phyloP scores from a whole-genome alignment of 1,284 basidiomycete genomes.

The Ustilago loliicola region DNA sequence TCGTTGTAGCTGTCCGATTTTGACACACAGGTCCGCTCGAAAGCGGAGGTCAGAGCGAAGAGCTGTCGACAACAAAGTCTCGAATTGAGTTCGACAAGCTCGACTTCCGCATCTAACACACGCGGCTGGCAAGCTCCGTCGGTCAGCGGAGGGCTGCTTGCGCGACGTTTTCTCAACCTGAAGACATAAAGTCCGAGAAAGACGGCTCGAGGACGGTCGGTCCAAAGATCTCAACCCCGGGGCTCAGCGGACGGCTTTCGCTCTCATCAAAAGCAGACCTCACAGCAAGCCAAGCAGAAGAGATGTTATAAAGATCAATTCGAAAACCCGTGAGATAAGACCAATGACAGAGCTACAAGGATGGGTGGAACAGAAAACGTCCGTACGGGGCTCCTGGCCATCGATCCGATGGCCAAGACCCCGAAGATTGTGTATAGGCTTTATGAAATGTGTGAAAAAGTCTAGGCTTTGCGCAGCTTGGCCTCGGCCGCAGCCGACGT shows the following conservation, averaged over 20 bases:
- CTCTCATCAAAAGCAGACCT: neutral
- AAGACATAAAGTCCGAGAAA: no score
- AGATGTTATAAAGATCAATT: neutral
- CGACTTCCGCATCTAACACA: no score
- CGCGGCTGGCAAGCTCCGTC: no score
- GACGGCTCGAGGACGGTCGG: no score
- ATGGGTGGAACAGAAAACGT: conserved; percentile 9
- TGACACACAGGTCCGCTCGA: no score
- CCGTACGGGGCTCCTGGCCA: conserved; percentile 3
- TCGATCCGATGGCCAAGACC: neutral
- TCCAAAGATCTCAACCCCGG: no score
- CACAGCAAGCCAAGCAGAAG: neutral
- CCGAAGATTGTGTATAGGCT: neutral
- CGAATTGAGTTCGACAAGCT: no score
- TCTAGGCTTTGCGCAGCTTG: conserved; percentile 26
- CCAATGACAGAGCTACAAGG: conserved; percentile 12
- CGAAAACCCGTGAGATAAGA: conserved; percentile 7
- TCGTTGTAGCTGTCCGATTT: no score
- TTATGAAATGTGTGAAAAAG: neutral
- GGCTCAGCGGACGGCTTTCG: neutral
- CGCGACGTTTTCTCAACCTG: no score
- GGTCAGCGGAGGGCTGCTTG: no score
- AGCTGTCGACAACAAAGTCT: no score
- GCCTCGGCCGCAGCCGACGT: conserved; percentile 25
- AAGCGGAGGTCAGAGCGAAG: no score